Percentiles rank a stretch among this genome's conserved stretches.
These are phyloP conservation scores for Massarina eburnea DNA, from an alignment of 2,329 filamentous ascomycete species.

Conservation along the genomic window DNA sequence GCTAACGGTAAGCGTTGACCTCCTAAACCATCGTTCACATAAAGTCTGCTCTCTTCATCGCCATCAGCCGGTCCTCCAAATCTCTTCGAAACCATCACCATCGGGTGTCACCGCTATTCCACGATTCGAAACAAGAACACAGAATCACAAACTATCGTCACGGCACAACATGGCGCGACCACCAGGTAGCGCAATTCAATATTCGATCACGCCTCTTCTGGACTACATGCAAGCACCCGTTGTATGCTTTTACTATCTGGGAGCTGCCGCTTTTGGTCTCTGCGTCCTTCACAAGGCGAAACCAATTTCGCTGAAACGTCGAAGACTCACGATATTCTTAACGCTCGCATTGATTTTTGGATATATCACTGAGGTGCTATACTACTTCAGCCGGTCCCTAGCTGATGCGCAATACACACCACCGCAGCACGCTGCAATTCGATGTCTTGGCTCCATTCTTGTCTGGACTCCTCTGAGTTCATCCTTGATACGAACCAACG, in stretches of 20 bases:
- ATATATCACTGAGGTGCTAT: conserved; percentile 35
- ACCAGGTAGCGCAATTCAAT: conserved; percentile 11
- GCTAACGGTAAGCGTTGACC: background rate
- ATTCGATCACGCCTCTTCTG: conserved; percentile 29
- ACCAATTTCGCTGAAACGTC: conserved; percentile 23
- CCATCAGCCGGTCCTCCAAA: background rate
- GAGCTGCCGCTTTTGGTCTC: conserved; percentile 26
- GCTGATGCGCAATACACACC: conserved; percentile 31
- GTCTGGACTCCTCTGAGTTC: conserved; percentile 33
- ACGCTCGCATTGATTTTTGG: conserved; percentile 18
- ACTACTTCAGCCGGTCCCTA: conserved; percentile 35
- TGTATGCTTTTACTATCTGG: conserved; percentile 34
- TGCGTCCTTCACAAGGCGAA: conserved; percentile 35
- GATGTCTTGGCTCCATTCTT: conserved; percentile 37
- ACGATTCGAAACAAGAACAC: background rate
- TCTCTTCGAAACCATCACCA: background rate
- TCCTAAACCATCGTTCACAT: background rate
- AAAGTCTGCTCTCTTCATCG: background rate
- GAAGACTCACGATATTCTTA: conserved; percentile 20
- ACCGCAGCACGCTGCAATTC: conserved; percentile 36
- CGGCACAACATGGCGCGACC: conserved; percentile 14
- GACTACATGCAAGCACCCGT: conserved; percentile 38
- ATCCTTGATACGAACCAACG: conserved; percentile 23
- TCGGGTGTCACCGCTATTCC: background rate
- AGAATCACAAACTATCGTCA: background rate